Evolutionary conservation across 805 yeast species (phyloP).

Genomic region (Jamesozyma hellenica): DNA sequence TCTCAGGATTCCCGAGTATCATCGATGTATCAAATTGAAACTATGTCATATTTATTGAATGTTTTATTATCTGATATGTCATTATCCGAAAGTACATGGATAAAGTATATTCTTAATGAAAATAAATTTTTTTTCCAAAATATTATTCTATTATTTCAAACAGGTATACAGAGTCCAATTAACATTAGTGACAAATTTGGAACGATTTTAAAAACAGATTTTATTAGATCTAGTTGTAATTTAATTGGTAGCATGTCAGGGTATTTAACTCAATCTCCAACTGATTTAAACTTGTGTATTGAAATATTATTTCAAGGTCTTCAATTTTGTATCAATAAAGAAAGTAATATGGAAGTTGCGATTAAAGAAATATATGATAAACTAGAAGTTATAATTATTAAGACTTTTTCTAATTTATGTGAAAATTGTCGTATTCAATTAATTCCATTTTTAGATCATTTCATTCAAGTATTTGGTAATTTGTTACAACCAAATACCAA

Average conservation of each 20-base stretch:
- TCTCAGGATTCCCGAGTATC: slow-evolving; percentile 3
- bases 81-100: slow-evolving; percentile 23
- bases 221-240: slow-evolving; percentile 23
- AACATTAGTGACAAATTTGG: slow-evolving; percentile 8
- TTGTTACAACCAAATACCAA: slow-evolving; percentile 19
- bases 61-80: slow-evolving; percentile 21
- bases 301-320: slow-evolving; percentile 24
- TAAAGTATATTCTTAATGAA: slow-evolving; percentile 18
- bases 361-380: slow-evolving; percentile 14
- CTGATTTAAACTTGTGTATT: slow-evolving; percentile 16
- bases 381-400: slow-evolving; percentile 21
- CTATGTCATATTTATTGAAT: slow-evolving; percentile 24
- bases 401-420: slow-evolving; percentile 23
- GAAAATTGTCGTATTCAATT: slow-evolving; percentile 24
- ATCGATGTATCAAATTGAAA: slow-evolving; percentile 25
- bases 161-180: slow-evolving; percentile 16
- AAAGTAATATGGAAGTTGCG: slow-evolving; percentile 1
- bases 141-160: slow-evolving; percentile 17
- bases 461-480: slow-evolving; percentile 27
- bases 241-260: slow-evolving; percentile 24
- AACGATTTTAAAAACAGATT: slow-evolving; percentile 17
- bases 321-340: slow-evolving; percentile 14
- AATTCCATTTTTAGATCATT: slow-evolving; percentile 17
- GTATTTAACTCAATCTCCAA: slow-evolving; percentile 17
- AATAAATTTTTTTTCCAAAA: slow-evolving; percentile 18